Percentiles rank a stretch among this genome's conserved stretches.
These are phyloP conservation scores for Pinus tabuliformis DNA, from an alignment of 75 land plant species.

Conservation along the genomic window DNA sequence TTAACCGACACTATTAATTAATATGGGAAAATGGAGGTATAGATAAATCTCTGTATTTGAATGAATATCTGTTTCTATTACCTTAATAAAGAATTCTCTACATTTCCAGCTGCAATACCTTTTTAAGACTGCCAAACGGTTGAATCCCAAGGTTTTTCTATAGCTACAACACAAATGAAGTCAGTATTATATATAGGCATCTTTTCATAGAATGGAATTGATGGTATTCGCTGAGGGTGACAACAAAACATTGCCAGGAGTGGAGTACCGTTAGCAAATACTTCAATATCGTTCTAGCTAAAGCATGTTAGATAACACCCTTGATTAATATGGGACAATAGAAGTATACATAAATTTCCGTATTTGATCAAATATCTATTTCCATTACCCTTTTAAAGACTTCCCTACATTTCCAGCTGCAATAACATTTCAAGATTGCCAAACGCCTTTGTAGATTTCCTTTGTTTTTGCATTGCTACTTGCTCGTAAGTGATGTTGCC, in stretches of 20 bases:
- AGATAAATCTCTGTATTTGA: background rate
- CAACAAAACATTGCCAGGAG: too few relatives aligned
- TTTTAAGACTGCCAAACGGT: background rate
- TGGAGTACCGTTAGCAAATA: too few relatives aligned
- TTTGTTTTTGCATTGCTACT: background rate
- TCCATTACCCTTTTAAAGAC: background rate
- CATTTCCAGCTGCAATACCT: background rate
- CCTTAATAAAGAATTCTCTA: background rate
- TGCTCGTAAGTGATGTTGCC: background rate
- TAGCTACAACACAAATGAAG: too few relatives aligned
- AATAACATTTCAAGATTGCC: background rate
- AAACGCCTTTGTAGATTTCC: background rate
- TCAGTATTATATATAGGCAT: too few relatives aligned
- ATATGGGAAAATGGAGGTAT: background rate
- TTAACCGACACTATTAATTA: background rate
- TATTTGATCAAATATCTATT: background rate
- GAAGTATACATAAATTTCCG: background rate
- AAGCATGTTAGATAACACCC: too few relatives aligned
- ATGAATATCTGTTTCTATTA: background rate
- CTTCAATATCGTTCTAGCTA: too few relatives aligned
- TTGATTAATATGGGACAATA: too few relatives aligned
- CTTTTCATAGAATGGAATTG: too few relatives aligned
- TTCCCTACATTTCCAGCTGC: background rate
- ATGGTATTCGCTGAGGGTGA: too few relatives aligned
- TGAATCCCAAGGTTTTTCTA: too few relatives aligned